Percentiles rank a stretch among this genome's conserved stretches.
These are phyloP conservation scores for Mangifera indica DNA, from an alignment of 345 rosid species.

Conservation along the genomic window DNA sequence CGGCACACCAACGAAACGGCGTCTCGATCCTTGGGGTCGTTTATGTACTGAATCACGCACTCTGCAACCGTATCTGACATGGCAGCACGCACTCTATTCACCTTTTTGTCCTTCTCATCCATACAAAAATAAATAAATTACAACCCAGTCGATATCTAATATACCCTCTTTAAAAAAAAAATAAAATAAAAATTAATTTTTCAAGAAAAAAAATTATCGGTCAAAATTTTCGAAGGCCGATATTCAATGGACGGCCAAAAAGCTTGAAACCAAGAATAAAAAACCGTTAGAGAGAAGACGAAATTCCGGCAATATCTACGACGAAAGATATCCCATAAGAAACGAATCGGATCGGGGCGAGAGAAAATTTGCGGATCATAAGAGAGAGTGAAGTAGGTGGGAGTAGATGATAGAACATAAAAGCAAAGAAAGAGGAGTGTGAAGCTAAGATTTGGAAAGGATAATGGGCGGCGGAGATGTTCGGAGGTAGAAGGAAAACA, in stretches of 20 bases:
- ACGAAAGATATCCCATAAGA: neutral
- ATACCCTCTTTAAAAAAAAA: too few relatives aligned
- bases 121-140: conserved; percentile 9
- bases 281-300: neutral
- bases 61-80: conserved; percentile 57
- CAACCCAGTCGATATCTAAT: neutral
- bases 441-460: conserved; percentile 9
- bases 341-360: conserved; percentile 14
- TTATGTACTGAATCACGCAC: conserved; percentile 65
- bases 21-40: conserved; percentile 71
- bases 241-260: conserved; percentile 1
- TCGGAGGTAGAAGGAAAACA: conserved; percentile 14
- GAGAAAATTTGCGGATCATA: neutral
- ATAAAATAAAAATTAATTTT: neutral
- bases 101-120: conserved; percentile 41
- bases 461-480: conserved; percentile 30
- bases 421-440: neutral
- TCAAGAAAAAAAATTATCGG: neutral
- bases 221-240: neutral
- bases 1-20: conserved; percentile 76
- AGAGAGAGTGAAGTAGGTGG: neutral
- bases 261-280: neutral
- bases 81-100: conserved; percentile 21
- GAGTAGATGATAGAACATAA: neutral
- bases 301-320: neutral